Base-by-base conservation (phyloP, 345 rosid genomes). In the Cardamine occulta region DNA sequence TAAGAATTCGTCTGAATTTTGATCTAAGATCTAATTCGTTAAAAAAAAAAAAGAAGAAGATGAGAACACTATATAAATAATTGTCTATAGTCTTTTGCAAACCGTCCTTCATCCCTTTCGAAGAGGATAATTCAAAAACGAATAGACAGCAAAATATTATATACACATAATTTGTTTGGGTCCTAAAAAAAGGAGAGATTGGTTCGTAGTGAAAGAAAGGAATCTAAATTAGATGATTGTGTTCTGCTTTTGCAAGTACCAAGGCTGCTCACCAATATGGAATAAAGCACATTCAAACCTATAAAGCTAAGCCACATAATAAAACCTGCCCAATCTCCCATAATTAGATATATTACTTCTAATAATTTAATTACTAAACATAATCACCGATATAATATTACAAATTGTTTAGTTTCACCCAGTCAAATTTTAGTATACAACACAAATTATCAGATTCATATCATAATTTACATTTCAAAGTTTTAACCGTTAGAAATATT, bases 201-300 rank as follows among this genome's bases (percentile, higher is more conserved):
- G 88, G 83, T 75, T 76, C 70, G 68, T 60, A 70, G 72, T 77
- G 86, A 82, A 86, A 82, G 93, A 82, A 88, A 88, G 85, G 91
- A 87, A 88, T 87, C 85, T 77, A 75, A 55, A 75, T 57, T 57
- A 71, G 76, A 71, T 77, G 76, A 78, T 78, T 82, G 74, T 63
- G 74, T 59, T 80, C 79, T 80, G 82, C 88, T 88, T 88, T 88
- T 86, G 84, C 83, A 74, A 84, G 80, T 83, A 84, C 87, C 91
- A 80, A 88, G 79, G 86, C 83, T 74, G 84, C 79, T 81, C 79
- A 81, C 85, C 88, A 79, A 82, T 73, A 84, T 72, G 68, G 88
- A 85, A 85, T 84, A 88, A 88, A 85, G 91, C 83, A 78, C 76
- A 74, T 84, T 80, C 88, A 86, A 88, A 78, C 78, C 81, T 80